Base-by-base conservation (phyloP, 2,329 filamentous ascomycete species). In the Sporothrix curviconia region DNA sequence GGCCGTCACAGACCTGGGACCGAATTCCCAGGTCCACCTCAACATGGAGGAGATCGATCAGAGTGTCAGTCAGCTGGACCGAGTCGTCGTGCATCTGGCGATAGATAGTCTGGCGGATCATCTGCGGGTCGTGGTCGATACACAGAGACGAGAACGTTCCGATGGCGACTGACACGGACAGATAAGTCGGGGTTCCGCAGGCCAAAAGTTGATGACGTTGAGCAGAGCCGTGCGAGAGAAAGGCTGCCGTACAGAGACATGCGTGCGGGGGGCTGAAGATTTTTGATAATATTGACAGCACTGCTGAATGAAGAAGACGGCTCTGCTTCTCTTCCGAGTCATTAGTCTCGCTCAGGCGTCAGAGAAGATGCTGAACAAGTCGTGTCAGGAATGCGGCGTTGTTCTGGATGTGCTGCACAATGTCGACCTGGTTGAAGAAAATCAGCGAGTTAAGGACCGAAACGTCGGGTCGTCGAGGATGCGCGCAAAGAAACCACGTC, bases 371-470 rank as follows among this genome's bases (percentile, higher is more conserved):
- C 82, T 81, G 69, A 97, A 99, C 4, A 97, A 79, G 47, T 64
- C 90, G n/a, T 63, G 84, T 85, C 28, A 97, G 75, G 66, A 96
- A 96, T 1, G 74, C 73, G 1, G 77, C 77, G 66, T 96, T 96
- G 25, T 79, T 80, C 71, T 96, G 92, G n/a, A 99, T 79, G 72
- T 97, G 90, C 67, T 92, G 89, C 51, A 99, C 87, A 68, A 99
- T 96, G 68, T 97, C 94, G 65, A 97, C 92, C 74, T 99, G 94
- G 74, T 97, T 94, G 79, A 95, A 99, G 76, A 96, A 99, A 64
- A 99, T 99, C 65, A 97, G 81, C 52, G 91, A 96, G 73, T 97
- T 99, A 63, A 99, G 84, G 25, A 97, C 92, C 24, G 90, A 95
- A 97, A 99, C 19, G 94, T 99, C 51, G 92, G 92, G 70, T 99